Conservation (phyloP, 345 rosid species). For the Jatropha curcas region DNA sequence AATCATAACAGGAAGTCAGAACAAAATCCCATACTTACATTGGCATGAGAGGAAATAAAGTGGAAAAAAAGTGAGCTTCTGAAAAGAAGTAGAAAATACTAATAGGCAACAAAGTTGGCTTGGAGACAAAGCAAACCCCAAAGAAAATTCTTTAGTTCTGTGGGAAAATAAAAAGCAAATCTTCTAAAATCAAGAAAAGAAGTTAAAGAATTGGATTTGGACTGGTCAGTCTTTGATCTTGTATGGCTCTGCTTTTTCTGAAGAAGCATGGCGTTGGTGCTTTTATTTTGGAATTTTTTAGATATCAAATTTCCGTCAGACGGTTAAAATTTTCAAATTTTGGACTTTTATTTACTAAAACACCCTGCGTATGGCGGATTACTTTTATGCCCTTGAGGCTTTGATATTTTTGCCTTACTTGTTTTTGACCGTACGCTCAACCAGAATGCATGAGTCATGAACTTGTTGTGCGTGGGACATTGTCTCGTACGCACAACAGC, state of each 20-base stretch:
- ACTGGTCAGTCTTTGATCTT: slow-evolving; percentile 7
- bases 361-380: not conserved
- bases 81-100: not conserved
- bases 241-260: slow-evolving; percentile 1
- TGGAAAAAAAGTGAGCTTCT: not conserved
- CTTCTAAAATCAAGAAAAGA: not conserved
- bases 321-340: not conserved
- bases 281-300: slow-evolving; percentile 4
- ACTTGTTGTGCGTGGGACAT: not conserved
- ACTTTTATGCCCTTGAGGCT: not conserved
- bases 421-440: not conserved
- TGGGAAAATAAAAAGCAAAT: not conserved
- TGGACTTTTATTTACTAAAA: not conserved
- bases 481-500: not conserved
- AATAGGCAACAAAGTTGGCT: slow-evolving; percentile 47
- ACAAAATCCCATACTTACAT: not conserved
- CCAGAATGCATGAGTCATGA: not conserved
- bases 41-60: not conserved
- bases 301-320: not conserved
- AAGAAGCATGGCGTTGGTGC: too few species aligned
- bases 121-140: slow-evolving; percentile 51
- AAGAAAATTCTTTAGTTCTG: slow-evolving; percentile 20
- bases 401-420: not conserved
- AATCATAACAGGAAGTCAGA: not conserved
- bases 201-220: not conserved